phyloP scores from a whole-genome alignment of 1,139 yeast species.

The Scheffersomyces illinoinensis region DNA sequence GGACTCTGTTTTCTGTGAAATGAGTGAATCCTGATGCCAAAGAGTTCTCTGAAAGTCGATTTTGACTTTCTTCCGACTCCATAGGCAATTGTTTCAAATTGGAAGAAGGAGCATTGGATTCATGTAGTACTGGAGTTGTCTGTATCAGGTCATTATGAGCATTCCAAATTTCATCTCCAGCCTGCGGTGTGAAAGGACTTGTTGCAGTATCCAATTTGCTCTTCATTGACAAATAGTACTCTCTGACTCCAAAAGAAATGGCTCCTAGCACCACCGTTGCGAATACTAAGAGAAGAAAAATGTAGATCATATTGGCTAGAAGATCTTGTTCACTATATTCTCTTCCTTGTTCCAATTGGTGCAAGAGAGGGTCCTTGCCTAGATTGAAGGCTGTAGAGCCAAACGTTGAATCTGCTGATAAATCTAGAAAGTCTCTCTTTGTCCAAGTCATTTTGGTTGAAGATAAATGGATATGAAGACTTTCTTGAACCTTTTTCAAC shows the following conservation, averaged over 20 bases:
- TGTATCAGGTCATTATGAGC: neutral
- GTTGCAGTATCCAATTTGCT: slow-evolving; percentile 8
- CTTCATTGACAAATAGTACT: slow-evolving; percentile 21
- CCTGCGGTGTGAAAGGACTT: slow-evolving; percentile 1
- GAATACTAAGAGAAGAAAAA: slow-evolving; percentile 27
- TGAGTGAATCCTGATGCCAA: neutral
- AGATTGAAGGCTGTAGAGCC: neutral
- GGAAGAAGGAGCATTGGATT: neutral
- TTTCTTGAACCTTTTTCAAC: neutral
- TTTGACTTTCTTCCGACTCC: neutral
- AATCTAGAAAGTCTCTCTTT: neutral
- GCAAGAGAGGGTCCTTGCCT: neutral
- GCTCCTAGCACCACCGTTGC: slow-evolving; percentile 22
- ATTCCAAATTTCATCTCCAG: neutral
- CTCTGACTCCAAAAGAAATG: slow-evolving; percentile 26
- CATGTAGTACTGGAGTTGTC: neutral
- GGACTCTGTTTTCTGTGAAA: neutral
- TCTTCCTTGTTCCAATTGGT: neutral
- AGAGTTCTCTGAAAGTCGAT: neutral
- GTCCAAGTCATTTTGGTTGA: neutral
- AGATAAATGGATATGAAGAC: neutral
- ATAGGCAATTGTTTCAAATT: neutral
- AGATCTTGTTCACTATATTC: slow-evolving; percentile 17
- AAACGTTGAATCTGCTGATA: neutral
- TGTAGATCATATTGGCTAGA: slow-evolving; percentile 30